Evolutionary conservation across 768 basidiomycete genomes (phyloP).

Genomic region (Lentinula edodes): DNA sequence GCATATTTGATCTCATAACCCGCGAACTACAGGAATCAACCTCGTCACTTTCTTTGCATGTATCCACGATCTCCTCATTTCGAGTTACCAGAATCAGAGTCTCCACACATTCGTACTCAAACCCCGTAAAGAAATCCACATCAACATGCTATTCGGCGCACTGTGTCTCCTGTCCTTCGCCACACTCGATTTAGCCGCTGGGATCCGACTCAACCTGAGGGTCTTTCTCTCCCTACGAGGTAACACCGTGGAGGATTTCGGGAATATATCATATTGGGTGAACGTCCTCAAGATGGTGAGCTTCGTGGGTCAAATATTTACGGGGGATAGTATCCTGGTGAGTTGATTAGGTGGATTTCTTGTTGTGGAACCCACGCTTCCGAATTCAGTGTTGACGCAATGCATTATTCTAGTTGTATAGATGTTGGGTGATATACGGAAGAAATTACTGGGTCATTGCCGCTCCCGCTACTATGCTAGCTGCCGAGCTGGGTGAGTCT

Average conservation of each 20-base stretch:
- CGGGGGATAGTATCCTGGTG: not conserved
- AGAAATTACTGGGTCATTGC: not conserved
- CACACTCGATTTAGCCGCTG: not conserved
- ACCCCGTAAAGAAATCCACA: not conserved
- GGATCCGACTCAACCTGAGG: not conserved
- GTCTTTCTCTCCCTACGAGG: not conserved
- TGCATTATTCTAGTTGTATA: not conserved
- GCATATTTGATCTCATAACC: too few relatives aligned
- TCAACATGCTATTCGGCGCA: not conserved
- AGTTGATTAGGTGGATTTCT: not conserved
- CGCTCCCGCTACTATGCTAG: not conserved
- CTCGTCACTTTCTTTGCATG: not conserved
- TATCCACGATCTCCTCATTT: not conserved
- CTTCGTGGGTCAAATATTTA: not conserved
- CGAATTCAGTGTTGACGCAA: too few relatives aligned
- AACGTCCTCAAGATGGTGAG: not conserved
- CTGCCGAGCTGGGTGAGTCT: not conserved
- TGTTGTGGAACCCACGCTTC: too few relatives aligned
- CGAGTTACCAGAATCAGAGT: not conserved
- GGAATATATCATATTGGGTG: not conserved
- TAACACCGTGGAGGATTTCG: not conserved
- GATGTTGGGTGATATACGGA: not conserved
- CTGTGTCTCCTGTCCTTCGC: not conserved
- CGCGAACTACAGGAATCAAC: not conserved
- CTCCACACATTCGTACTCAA: not conserved